Evolutionary conservation across 257 asterid species (phyloP), one percentile per base, ranked within the genome.

Genomic region (Penstemon newberryi): DNA sequence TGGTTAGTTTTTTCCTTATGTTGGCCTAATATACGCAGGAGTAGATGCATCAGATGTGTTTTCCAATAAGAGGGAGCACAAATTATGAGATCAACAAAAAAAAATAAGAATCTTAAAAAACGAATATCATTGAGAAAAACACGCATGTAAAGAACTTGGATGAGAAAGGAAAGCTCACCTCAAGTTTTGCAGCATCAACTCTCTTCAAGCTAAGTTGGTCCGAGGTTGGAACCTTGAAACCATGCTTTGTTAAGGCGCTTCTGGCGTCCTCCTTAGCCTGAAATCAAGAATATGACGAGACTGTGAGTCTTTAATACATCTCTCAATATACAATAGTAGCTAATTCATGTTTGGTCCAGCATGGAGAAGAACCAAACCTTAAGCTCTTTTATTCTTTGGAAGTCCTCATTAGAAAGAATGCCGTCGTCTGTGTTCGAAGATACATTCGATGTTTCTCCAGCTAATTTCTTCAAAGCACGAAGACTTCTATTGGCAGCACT

Each of bases 401-500:
- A 94, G 81, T 89, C 97, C 84, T 94, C 96, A 12, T 91, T 91
- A 39, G 97, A 94, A 51, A 90, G 92, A 77, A 93, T 85, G 38
- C 96, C 97, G 66, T 90, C 97, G 41, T 73, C 54, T 52, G 77
- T 39, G 61, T 79, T 77, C 8, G 76, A 68, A n/a, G 87, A 11
- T 60, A 47, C 73, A 56, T 71, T 46, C 55, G 53, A 73, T 33
- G 66, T 79, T 45, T 78, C 73, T 67, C 73, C 96, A 2, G 96
- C 95, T 65, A 92, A 70, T 74, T 79, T 90, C 87, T 90, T 93
- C 80, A 93, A 71, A 67, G 95, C 90, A 45, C 95, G 84, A 62
- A 93, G 95, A 75, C 97, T 90, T 12, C 65, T 78, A 78, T 70
- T 64, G 41, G 88, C 96, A 50, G 86, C 81, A 78, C 78, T 68